Base-by-base conservation (phyloP, 495 filamentous ascomycete genomes). In the Xylaria grammica region DNA sequence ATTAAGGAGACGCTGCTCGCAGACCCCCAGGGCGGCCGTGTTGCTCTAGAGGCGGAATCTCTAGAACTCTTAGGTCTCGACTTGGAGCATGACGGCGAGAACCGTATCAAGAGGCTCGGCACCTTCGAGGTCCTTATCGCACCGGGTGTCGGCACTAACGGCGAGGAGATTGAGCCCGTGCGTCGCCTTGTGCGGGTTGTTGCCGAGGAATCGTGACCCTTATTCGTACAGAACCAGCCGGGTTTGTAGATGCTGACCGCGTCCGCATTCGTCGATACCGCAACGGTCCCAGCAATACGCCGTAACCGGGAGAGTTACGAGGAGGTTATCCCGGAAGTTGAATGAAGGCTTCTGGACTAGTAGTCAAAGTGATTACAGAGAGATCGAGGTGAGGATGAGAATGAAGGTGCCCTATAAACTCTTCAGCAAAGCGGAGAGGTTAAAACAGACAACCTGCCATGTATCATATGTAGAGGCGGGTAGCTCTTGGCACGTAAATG, bases 51-150 rank as follows among this genome's bases (percentile, higher is more conserved):
- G 42, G 67, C 71, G 0, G 69, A 70, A 3, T 55, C 69, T 56
- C 63, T 82, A n/a, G 32, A 22, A 4, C 71, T 82, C 51, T 1
- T 67, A 11, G 77, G 74, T 32, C 42, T 79, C n/a, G 71, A 65
- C 7, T 70, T 67, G 3, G 53, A 42, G 20, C 44, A 57, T 11
- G 62, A 64, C 32, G 74, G 65, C 27, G 65, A 68, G 34, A 74
- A 77, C 60, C 72, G 77, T 44, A 69, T 81, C 63, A 82, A 80
- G 63, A 52, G 65, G 15, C 70, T 81, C 5, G 79, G 78, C 7
- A 74, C 71, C 17, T 82, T 72, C 59, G 69, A 79, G 53, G 67
- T 79, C 11, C 59, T 71, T 15, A 74, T 82, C 24, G 60, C 63
- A 0, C 53, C 34, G 19, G 53, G 53, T 19, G 11, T 51, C 4